These are phyloP conservation scores for Phytophthora crassamura DNA, from an alignment of 352 stramenopile genomes.

Conservation along the genomic window DNA sequence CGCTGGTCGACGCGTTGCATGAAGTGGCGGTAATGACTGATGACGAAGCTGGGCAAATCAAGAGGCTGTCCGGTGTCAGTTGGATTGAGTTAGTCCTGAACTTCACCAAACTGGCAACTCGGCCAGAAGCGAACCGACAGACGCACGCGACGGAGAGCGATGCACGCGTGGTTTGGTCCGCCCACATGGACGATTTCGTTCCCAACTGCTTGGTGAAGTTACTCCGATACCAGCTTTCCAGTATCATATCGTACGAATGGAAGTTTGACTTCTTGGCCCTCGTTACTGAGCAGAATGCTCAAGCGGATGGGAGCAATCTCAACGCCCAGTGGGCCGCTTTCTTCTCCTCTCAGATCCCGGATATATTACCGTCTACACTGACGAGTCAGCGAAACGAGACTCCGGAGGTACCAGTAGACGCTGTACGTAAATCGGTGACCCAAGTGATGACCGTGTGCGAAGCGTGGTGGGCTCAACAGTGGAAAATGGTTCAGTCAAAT, in stretches of 20 bases:
- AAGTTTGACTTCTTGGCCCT: constrained; percentile 43
- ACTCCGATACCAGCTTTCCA: constrained; percentile 38
- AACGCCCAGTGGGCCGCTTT: constrained; percentile 39
- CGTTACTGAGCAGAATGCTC: not conserved
- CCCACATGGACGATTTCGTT: constrained; percentile 32
- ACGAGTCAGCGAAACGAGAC: constrained; percentile 12
- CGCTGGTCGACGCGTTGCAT: constrained; percentile 18
- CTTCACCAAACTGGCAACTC: constrained; percentile 16
- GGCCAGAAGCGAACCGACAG: constrained; percentile 4
- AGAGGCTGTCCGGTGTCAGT: constrained; percentile 12
- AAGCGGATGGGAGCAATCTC: constrained; percentile 5
- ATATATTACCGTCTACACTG: constrained; percentile 44
- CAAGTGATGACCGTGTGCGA: constrained; percentile 33
- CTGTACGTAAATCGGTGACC: constrained; percentile 21
- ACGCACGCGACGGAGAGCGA: constrained; percentile 2
- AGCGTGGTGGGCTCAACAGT: constrained; percentile 23
- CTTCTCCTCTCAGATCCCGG: constrained; percentile 35
- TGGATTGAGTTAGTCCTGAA: constrained; percentile 32
- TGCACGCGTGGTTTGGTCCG: constrained; percentile 19
- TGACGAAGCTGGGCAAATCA: constrained; percentile 19
- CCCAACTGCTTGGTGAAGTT: constrained; percentile 31
- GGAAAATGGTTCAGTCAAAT: constrained; percentile 23
- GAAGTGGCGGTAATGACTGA: constrained; percentile 8
- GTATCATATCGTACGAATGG: constrained; percentile 50
- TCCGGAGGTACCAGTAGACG: constrained; percentile 2